These are phyloP conservation scores for Pleurotus platypus DNA, from an alignment of 768 basidiomycete genomes.

Conservation along the genomic window DNA sequence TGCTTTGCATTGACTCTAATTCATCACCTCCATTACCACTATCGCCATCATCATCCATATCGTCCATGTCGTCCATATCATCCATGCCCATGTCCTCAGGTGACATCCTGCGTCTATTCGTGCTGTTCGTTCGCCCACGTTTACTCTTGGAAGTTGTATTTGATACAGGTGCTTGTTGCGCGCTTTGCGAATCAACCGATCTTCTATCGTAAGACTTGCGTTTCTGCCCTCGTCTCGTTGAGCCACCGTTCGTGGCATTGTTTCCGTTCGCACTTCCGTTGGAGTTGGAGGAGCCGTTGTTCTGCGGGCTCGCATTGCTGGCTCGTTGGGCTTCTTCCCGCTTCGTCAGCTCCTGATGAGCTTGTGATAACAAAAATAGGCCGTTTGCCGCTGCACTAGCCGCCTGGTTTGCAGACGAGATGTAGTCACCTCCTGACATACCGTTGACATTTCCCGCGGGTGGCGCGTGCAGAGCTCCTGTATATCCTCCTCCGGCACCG, in stretches of 20 bases:
- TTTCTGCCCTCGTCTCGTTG: constrained; percentile 57
- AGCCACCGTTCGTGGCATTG: constrained; percentile 24
- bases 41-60: constrained; percentile 33
- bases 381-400: constrained; percentile 82
- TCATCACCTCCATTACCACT: constrained; percentile 35
- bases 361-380: constrained; percentile 89
- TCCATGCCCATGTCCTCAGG: constrained; percentile 33
- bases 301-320: constrained; percentile 22
- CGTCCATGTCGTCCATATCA: constrained; percentile 22
- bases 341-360: constrained; percentile 94
- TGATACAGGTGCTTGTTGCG: constrained; percentile 22
- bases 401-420: constrained; percentile 48
- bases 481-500: constrained; percentile 35
- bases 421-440: constrained; percentile 21
- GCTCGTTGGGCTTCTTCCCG: constrained; percentile 83
- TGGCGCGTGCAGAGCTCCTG: constrained; percentile 35
- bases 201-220: constrained; percentile 62
- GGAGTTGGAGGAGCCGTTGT: constrained; percentile 13
- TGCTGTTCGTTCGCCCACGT: constrained; percentile 31
- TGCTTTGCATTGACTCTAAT: constrained; percentile 12
- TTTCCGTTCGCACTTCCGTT: constrained; percentile 26
- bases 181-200: constrained; percentile 12
- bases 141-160: constrained; percentile 27
- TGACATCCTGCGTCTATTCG: constrained; percentile 29
- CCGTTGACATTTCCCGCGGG: constrained; percentile 42